phyloP scores from a whole-genome alignment of 2,329 filamentous ascomycete genomes.

The Microsporum audouinii region DNA sequence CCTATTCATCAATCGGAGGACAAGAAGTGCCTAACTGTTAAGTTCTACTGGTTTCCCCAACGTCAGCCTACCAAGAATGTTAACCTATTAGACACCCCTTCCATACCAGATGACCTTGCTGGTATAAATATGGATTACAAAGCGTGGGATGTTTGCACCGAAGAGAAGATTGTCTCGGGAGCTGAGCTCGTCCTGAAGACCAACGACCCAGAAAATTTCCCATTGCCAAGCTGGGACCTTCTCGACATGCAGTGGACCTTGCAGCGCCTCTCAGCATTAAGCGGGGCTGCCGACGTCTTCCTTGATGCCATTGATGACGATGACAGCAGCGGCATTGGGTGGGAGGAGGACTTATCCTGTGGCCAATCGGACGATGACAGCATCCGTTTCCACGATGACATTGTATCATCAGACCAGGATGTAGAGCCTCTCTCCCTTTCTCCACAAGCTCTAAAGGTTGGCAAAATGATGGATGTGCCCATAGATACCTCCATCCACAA shows the following conservation, averaged over 20 bases:
- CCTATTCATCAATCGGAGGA: neutral
- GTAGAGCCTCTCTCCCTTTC: neutral
- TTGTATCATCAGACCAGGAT: neutral
- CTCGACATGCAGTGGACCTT: constrained; percentile 6
- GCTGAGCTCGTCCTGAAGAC: constrained; percentile 2
- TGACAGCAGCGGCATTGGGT: neutral
- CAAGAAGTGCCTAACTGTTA: neutral
- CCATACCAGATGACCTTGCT: neutral
- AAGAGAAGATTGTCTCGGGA: neutral
- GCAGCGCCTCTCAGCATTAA: constrained; percentile 4
- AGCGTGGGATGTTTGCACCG: neutral
- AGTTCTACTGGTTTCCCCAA: constrained; percentile 11
- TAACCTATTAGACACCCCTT: no score
- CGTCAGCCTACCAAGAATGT: no score
- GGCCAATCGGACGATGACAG: no score
- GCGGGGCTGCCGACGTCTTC: neutral
- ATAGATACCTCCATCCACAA: neutral
- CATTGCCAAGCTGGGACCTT: constrained; percentile 1
- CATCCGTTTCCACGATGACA: no score
- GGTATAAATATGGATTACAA: neutral
- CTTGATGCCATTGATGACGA: neutral
- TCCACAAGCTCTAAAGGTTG: neutral
- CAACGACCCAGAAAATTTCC: neutral
- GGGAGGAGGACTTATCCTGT: neutral
- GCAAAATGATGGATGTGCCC: neutral